phyloP scores from a whole-genome alignment of 164 flowering plant species.

The Nelumbo lutea region DNA sequence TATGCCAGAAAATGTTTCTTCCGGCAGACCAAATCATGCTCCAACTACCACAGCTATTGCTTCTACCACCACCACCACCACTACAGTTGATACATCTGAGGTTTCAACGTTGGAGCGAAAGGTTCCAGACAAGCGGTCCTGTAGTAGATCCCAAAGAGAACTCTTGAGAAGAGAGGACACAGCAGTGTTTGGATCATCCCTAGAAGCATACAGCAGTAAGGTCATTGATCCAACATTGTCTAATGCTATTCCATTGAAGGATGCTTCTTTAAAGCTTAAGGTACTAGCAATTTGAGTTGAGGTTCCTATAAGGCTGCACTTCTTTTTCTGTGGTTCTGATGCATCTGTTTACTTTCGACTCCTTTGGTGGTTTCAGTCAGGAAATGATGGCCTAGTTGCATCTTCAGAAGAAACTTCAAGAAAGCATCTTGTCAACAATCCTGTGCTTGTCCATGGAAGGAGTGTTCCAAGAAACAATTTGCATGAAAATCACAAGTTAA shows the following conservation, averaged over 20 bases:
- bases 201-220: constrained; percentile 24
- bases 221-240: constrained; percentile 12
- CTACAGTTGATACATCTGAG: constrained; percentile 20
- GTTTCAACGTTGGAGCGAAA: constrained; percentile 20
- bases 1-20: constrained; percentile 18
- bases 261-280: constrained; percentile 36
- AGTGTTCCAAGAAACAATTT: constrained; percentile 17
- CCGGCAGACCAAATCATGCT: constrained; percentile 14
- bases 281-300: constrained; percentile 17
- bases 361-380: constrained; percentile 28
- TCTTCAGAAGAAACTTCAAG: constrained; percentile 24
- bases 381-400: constrained; percentile 14
- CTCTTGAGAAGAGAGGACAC: constrained; percentile 25
- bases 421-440: constrained; percentile 13
- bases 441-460: constrained; percentile 16
- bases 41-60: constrained; percentile 13
- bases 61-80: constrained; percentile 10
- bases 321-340: neutral
- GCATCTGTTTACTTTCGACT: constrained; percentile 7
- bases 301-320: neutral
- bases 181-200: constrained; percentile 17
- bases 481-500: constrained; percentile 22
- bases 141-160: constrained; percentile 29
- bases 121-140: constrained; percentile 24
- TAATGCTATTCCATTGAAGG: constrained; percentile 15